phyloP scores from a whole-genome alignment of 2,329 filamentous ascomycete species.

The Trichoderma pleuroti region DNA sequence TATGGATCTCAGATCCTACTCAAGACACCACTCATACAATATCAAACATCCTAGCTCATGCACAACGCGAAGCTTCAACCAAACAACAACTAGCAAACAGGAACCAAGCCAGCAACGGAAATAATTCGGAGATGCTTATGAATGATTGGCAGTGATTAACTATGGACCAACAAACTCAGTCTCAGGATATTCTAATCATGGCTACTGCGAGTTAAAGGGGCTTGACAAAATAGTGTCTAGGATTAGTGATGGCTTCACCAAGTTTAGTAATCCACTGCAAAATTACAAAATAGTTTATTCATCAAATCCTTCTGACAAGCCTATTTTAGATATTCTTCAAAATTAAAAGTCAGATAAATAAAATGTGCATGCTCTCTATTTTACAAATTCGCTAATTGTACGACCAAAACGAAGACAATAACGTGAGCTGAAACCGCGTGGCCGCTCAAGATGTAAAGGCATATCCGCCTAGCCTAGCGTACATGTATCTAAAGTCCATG shows the following conservation, averaged over 20 bases:
- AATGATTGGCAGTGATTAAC: background rate
- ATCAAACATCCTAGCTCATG: background rate
- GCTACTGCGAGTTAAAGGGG: background rate
- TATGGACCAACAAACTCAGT: background rate
- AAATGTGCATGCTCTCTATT: background rate
- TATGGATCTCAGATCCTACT: background rate
- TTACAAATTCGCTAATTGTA: background rate
- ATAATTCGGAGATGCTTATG: background rate
- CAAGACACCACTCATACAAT: background rate
- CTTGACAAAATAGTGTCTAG: background rate
- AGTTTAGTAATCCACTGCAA: background rate
- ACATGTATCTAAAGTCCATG: constrained; percentile 25
- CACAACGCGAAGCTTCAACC: background rate
- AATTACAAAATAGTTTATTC: background rate
- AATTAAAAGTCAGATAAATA: background rate
- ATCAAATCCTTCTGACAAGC: background rate
- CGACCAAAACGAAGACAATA: background rate
- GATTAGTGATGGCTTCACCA: background rate
- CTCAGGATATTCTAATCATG: background rate
- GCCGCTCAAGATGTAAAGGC: constrained; percentile 23
- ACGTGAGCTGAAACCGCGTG: background rate
- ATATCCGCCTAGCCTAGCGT: constrained; percentile 27
- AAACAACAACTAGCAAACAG: background rate
- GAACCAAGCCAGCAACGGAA: background rate
- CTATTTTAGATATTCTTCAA: background rate